Evolutionary conservation across 2,329 filamentous ascomycete species (phyloP).

Genomic region (Pyrenochaeta sp.): DNA sequence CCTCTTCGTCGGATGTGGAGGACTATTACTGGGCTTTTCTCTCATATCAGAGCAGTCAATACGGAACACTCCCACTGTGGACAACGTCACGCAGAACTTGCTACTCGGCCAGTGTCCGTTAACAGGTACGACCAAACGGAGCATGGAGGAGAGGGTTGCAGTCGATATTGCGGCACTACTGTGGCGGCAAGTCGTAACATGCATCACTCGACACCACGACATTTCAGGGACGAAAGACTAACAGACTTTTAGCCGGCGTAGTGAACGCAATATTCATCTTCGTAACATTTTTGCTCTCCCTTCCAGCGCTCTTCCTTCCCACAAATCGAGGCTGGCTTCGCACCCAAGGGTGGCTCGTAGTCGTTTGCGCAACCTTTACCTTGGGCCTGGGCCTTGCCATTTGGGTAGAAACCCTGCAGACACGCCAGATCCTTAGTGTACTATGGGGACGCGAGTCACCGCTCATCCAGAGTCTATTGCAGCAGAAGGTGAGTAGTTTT

Average conservation of each 20-base stretch:
- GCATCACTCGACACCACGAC: neutral
- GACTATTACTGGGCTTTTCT: slow-evolving; percentile 62
- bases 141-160: slow-evolving; percentile 1
- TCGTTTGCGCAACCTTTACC: slow-evolving; percentile 70
- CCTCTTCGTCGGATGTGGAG: slow-evolving; percentile 62
- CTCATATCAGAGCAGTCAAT: slow-evolving; percentile 58
- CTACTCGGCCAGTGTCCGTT: slow-evolving; percentile 63
- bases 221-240: slow-evolving; percentile 20
- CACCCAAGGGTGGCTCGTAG: slow-evolving; percentile 71
- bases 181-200: slow-evolving; percentile 29
- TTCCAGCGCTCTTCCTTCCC: slow-evolving; percentile 75
- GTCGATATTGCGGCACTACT: slow-evolving; percentile 31
- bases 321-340: slow-evolving; percentile 75
- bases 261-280: slow-evolving; percentile 78
- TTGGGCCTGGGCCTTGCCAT: slow-evolving; percentile 70
- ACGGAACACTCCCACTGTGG: slow-evolving; percentile 52
- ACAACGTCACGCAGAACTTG: slow-evolving; percentile 61
- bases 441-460: slow-evolving; percentile 69
- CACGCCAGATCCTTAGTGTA: slow-evolving; percentile 67
- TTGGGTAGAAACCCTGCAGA: slow-evolving; percentile 74
- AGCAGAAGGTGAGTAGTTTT: slow-evolving; percentile 67
- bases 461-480: slow-evolving; percentile 71
- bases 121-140: slow-evolving; percentile 55
- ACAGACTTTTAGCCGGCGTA: slow-evolving; percentile 65
- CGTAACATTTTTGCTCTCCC: slow-evolving; percentile 71